These are phyloP conservation scores for Talaromyces sp. DNA, from an alignment of 2,329 filamentous ascomycete species.

Conservation along the genomic window DNA sequence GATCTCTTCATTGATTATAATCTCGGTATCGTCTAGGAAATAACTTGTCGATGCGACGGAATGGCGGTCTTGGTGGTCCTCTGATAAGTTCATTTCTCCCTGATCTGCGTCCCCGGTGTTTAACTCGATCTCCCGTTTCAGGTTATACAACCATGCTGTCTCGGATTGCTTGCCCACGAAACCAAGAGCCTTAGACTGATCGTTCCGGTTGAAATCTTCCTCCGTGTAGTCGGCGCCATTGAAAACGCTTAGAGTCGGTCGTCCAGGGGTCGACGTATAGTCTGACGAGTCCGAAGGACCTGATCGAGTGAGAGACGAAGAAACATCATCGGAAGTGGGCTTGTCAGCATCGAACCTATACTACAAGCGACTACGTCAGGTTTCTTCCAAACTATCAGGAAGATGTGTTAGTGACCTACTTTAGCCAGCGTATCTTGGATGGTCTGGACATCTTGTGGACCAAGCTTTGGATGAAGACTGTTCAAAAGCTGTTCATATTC, in stretches of 20 bases:
- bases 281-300: conserved; percentile 14
- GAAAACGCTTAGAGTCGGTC: conserved; percentile 21
- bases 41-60: conserved; percentile 32
- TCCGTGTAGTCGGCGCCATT: conserved; percentile 35
- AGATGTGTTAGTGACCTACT: conserved; percentile 20
- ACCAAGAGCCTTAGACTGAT: conserved; percentile 32
- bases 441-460: conserved; percentile 25
- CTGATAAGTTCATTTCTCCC: not conserved
- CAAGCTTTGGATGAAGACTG: conserved; percentile 29
- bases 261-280: conserved; percentile 16
- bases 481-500: conserved; percentile 31
- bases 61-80: conserved; percentile 17
- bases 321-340: conserved; percentile 4
- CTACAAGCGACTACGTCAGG: conserved; percentile 13
- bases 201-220: conserved; percentile 40
- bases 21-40: conserved; percentile 36
- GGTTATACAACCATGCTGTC: conserved; percentile 39
- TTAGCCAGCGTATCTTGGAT: conserved; percentile 30
- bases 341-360: conserved; percentile 8
- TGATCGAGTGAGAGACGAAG: conserved; percentile 10
- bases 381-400: not conserved
- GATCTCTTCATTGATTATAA: conserved; percentile 28
- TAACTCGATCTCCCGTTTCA: conserved; percentile 32
- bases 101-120: conserved; percentile 6
- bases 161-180: conserved; percentile 44